Evolutionary conservation across 2,329 filamentous ascomycete species (phyloP).

Genomic region (Fusarium burgessii): DNA sequence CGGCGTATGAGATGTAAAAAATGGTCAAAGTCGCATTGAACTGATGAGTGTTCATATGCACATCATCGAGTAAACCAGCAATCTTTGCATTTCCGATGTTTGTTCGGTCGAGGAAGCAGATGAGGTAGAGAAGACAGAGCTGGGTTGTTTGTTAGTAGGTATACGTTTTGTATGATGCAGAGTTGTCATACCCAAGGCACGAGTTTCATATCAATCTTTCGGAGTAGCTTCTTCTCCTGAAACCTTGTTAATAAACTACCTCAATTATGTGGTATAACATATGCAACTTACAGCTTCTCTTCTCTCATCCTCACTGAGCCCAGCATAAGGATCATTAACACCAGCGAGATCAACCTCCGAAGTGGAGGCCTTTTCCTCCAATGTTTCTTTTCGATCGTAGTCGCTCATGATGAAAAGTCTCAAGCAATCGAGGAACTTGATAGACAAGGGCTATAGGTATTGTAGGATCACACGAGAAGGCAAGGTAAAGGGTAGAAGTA

Average conservation of each 20-base stretch:
- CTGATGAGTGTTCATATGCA: conserved; percentile 71
- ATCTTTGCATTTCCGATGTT: conserved; percentile 81
- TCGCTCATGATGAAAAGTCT: conserved; percentile 49
- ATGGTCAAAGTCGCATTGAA: conserved; percentile 84
- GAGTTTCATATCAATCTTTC: conserved; percentile 70
- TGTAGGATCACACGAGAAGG: conserved; percentile 14
- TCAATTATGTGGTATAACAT: not conserved
- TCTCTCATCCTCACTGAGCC: conserved; percentile 72
- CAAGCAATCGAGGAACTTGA: not conserved
- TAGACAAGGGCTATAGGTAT: conserved; percentile 3
- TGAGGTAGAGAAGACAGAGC: conserved; percentile 78
- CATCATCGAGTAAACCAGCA: conserved; percentile 64
- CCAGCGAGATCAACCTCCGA: conserved; percentile 45
- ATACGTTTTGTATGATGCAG: not conserved
- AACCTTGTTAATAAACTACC: conserved; percentile 13
- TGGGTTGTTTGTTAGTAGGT: conserved; percentile 35
- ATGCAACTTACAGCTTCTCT: conserved; percentile 66
- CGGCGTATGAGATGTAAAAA: conserved; percentile 87
- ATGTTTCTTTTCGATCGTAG: conserved; percentile 47
- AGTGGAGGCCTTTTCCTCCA: conserved; percentile 48
- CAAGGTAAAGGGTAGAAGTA: conserved; percentile 22
- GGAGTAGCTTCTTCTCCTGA: conserved; percentile 71
- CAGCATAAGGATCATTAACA: conserved; percentile 64
- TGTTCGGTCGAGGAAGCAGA: conserved; percentile 80
- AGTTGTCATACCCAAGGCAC: conserved; percentile 66